These are phyloP conservation scores for Dactylonectria macrodidyma DNA, from an alignment of 2,329 filamentous ascomycete species.

Conservation along the genomic window DNA sequence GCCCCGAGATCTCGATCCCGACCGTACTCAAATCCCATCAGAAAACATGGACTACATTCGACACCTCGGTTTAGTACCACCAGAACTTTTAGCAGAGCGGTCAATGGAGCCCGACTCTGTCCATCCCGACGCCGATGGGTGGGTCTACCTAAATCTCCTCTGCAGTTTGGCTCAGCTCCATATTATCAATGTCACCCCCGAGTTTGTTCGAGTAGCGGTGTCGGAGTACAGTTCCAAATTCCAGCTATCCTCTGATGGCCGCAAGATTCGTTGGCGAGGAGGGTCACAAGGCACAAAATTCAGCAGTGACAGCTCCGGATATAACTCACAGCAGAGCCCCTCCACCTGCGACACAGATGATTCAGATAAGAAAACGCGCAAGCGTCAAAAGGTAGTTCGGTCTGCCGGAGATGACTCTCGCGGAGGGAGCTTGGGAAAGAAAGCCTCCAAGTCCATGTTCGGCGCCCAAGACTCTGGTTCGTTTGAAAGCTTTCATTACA, in stretches of 20 bases:
- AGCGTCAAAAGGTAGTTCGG: conserved; percentile 61
- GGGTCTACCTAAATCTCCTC: conserved; percentile 87
- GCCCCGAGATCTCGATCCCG: conserved; percentile 82
- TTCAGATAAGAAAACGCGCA: conserved; percentile 60
- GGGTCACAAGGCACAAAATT: conserved; percentile 75
- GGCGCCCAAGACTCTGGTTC: conserved; percentile 56
- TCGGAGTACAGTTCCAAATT: conserved; percentile 80
- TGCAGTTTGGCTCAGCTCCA: conserved; percentile 88
- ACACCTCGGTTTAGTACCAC: conserved; percentile 78
- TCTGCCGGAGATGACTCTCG: conserved; percentile 53
- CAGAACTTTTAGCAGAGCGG: conserved; percentile 64
- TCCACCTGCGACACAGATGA: conserved; percentile 66
- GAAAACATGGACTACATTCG: conserved; percentile 88
- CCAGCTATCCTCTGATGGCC: conserved; percentile 82
- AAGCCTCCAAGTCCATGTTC: conserved; percentile 60
- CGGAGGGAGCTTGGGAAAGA: conserved; percentile 55
- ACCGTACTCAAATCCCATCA: conserved; percentile 80
- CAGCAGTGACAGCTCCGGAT: conserved; percentile 73
- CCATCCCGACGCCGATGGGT: conserved; percentile 77
- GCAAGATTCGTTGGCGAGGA: conserved; percentile 85
- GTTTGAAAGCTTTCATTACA: conserved; percentile 72
- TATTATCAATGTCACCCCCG: conserved; percentile 85
- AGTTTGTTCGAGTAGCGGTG: conserved; percentile 82
- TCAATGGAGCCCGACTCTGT: conserved; percentile 60
- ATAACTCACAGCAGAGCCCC: conserved; percentile 62